Evolutionary conservation across 2,329 filamentous ascomycete species (phyloP).

Genomic region (Penicillium sp.): DNA sequence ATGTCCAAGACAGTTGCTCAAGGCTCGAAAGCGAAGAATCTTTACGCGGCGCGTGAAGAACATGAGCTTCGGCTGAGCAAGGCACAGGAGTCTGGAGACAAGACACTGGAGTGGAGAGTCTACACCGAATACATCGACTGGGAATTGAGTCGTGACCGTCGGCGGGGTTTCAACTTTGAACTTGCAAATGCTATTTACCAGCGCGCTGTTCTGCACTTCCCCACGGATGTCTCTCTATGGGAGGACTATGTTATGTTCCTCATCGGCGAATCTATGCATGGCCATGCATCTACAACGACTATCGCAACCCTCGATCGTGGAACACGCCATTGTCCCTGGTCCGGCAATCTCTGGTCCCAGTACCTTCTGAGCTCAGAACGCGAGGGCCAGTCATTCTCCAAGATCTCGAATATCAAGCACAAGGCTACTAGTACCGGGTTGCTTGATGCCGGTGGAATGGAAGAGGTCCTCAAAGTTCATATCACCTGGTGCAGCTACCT

Average conservation of each 20-base stretch:
- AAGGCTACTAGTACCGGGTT: slow-evolving; percentile 80
- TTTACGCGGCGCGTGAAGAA: slow-evolving; percentile 49
- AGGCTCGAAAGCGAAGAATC: slow-evolving; percentile 50
- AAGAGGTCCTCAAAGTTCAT: slow-evolving; percentile 84
- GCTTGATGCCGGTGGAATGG: slow-evolving; percentile 78
- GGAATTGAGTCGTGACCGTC: slow-evolving; percentile 64
- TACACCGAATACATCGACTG: slow-evolving; percentile 72
- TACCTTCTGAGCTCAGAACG: slow-evolving; percentile 81
- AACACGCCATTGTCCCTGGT: slow-evolving; percentile 88
- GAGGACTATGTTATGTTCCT: slow-evolving; percentile 76
- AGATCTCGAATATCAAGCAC: slow-evolving; percentile 87
- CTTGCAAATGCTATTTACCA: slow-evolving; percentile 64
- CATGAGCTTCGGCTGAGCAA: slow-evolving; percentile 52
- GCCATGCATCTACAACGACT: slow-evolving; percentile 44
- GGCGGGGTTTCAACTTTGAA: slow-evolving; percentile 49
- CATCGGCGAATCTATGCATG: slow-evolving; percentile 49
- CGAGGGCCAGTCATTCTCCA: slow-evolving; percentile 66
- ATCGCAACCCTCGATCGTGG: slow-evolving; percentile 73
- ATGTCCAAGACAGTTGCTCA: slow-evolving; percentile 53
- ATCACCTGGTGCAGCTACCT: slow-evolving; percentile 93
- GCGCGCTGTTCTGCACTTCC: slow-evolving; percentile 68
- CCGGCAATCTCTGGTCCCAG: slow-evolving; percentile 82
- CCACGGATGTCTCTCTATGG: slow-evolving; percentile 71
- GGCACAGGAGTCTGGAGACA: slow-evolving; percentile 50
- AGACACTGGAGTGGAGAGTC: slow-evolving; percentile 48